Evolutionary conservation across 2,329 filamentous ascomycete genomes (phyloP).

Genomic region (Emmonsia crescens): DNA sequence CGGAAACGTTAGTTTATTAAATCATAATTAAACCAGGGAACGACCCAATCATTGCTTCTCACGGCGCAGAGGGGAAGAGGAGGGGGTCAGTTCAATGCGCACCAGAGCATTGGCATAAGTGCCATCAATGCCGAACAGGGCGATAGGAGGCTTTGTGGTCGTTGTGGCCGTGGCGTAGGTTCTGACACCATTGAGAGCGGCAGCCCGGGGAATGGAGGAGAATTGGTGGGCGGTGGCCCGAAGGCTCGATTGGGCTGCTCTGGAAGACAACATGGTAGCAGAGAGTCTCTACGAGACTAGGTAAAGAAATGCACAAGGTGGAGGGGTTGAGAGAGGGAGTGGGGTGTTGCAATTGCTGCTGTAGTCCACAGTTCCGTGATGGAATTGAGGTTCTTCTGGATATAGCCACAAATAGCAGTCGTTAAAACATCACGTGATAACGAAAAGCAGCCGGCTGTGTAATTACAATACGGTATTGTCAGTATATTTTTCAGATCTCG

Average conservation of each 20-base stretch:
- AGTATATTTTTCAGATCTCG: background rate
- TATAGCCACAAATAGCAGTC: background rate
- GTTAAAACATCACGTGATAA: background rate
- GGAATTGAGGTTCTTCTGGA: background rate
- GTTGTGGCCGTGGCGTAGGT: slow-evolving; percentile 62
- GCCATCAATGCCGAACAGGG: slow-evolving; percentile 91
- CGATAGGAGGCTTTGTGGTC: slow-evolving; percentile 71
- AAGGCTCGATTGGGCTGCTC: slow-evolving; percentile 46
- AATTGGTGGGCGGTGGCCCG: slow-evolving; percentile 41
- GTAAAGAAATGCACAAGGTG: background rate
- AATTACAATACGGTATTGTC: background rate
- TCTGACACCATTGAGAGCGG: slow-evolving; percentile 44
- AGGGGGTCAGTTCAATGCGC: slow-evolving; percentile 34
- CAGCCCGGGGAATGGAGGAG: slow-evolving; percentile 29
- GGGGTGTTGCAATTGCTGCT: slow-evolving; percentile 5
- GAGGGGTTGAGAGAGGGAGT: background rate
- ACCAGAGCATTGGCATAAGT: slow-evolving; percentile 98
- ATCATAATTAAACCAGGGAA: background rate
- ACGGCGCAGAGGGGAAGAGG: slow-evolving; percentile 4
- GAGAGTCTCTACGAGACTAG: slow-evolving; percentile 1
- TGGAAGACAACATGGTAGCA: slow-evolving; percentile 45
- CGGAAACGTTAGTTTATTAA: slow-evolving; percentile 1
- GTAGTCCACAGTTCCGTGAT: background rate
- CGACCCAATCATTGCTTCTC: slow-evolving; percentile 7
- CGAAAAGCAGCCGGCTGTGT: background rate